Conservation (phyloP, 108 stramenopile species). For the Heterococcus sp. region DNA sequence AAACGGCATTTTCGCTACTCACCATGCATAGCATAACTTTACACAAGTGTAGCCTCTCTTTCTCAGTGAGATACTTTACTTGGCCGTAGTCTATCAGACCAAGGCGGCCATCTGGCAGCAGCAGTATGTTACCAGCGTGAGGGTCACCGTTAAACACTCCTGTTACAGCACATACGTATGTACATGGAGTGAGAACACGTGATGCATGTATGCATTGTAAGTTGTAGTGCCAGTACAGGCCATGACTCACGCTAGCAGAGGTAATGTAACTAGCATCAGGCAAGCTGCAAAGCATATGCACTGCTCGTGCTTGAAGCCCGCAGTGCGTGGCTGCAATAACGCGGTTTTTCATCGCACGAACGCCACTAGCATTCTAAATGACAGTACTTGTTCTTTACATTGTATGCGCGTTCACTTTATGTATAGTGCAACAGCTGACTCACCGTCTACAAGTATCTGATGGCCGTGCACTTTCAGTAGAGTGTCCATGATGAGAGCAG, state of each 20-base stretch:
- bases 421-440: no score
- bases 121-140: slow-evolving; percentile 17
- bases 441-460: slow-evolving; percentile 49
- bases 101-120: slow-evolving; percentile 27
- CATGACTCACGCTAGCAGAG: no score
- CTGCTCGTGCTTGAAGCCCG: no score
- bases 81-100: slow-evolving; percentile 44
- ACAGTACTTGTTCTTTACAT: no score
- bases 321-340: no score
- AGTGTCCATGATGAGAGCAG: not conserved
- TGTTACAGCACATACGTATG: not conserved
- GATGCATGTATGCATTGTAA: not conserved
- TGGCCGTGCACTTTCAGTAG: slow-evolving; percentile 44
- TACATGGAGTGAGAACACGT: not conserved
- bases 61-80: slow-evolving; percentile 2
- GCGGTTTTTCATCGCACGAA: no score
- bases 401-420: no score
- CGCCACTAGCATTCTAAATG: no score
- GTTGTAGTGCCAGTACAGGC: no score
- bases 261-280: no score
- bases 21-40: not conserved
- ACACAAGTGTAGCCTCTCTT: not conserved
- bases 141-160: not conserved
- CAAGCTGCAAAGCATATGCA: not conserved
- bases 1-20: not conserved